phyloP scores from a whole-genome alignment of 345 rosid species.

The Eucalyptus camaldulensis region DNA sequence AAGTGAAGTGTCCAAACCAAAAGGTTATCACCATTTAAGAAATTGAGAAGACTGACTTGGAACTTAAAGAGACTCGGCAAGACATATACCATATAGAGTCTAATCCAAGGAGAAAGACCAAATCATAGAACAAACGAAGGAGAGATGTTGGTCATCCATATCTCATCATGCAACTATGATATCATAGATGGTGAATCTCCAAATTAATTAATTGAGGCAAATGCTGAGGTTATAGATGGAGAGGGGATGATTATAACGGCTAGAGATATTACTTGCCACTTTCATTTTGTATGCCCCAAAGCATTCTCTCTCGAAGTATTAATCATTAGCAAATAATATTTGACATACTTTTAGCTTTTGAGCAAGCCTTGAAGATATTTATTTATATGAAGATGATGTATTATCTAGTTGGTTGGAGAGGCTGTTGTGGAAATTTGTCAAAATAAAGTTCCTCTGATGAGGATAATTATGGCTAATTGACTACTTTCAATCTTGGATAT shows the following conservation, averaged over 20 bases:
- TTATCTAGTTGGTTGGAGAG: neutral
- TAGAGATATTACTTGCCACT: neutral
- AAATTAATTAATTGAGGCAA: neutral
- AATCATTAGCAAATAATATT: too few species aligned
- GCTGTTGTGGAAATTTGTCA: neutral
- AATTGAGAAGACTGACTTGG: too few species aligned
- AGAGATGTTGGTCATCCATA: too few species aligned
- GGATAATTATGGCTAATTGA: neutral
- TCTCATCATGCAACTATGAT: too few species aligned
- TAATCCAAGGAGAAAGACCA: too few species aligned
- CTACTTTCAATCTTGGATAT: neutral
- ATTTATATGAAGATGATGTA: neutral
- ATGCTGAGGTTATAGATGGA: neutral
- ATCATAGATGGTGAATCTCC: neutral
- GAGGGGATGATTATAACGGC: neutral
- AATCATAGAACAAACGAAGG: too few species aligned
- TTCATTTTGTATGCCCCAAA: neutral
- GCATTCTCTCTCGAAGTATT: too few species aligned
- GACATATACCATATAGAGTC: too few species aligned
- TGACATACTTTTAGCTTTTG: neutral
- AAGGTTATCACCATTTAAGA: too few species aligned
- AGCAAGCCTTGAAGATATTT: neutral
- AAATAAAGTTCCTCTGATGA: neutral
- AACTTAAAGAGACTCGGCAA: too few species aligned
- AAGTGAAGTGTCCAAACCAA: too few species aligned